A percentile compares a stretch with the other conserved stretches of the same genome.
phyloP scores from a whole-genome alignment of 805 yeast species.

The Jamesozyma rosinii region DNA sequence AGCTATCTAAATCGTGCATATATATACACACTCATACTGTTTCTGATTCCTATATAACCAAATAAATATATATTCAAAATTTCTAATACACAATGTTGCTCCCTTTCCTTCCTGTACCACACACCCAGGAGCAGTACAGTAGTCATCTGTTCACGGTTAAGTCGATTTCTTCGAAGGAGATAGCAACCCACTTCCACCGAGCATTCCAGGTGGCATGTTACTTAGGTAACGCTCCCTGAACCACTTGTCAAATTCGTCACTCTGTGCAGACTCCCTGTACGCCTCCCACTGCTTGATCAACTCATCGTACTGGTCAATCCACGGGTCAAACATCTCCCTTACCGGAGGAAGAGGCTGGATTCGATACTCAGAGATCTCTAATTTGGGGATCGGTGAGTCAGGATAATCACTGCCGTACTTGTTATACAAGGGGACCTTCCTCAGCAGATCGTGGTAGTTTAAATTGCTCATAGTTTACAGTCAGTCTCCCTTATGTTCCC shows the following conservation, averaged over 20 bases:
- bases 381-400: slow-evolving; percentile 3
- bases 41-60: neutral
- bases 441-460: slow-evolving; percentile 9
- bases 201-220: slow-evolving; percentile 27
- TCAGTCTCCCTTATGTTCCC: too few relatives aligned
- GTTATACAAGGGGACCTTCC: slow-evolving; percentile 19
- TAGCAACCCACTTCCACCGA: slow-evolving; percentile 9
- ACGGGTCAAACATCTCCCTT: slow-evolving; percentile 20
- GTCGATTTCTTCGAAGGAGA: slow-evolving; percentile 11
- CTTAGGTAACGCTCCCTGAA: slow-evolving; percentile 16
- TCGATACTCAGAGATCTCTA: slow-evolving; percentile 12
- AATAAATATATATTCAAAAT: too few relatives aligned
- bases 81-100: neutral
- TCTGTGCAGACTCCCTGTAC: slow-evolving; percentile 8
- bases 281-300: slow-evolving; percentile 9
- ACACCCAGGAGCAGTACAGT: too few relatives aligned
- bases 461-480: slow-evolving; percentile 7
- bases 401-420: slow-evolving; percentile 20
- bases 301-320: slow-evolving; percentile 21
- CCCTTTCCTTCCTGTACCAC: too few relatives aligned
- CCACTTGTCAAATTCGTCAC: slow-evolving; percentile 19
- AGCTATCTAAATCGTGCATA: slow-evolving; percentile 45
- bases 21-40: neutral
- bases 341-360: slow-evolving; percentile 14
- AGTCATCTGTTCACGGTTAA: too few relatives aligned